Base-by-base conservation (phyloP, 257 asterid species). In the Solanum rostratum region DNA sequence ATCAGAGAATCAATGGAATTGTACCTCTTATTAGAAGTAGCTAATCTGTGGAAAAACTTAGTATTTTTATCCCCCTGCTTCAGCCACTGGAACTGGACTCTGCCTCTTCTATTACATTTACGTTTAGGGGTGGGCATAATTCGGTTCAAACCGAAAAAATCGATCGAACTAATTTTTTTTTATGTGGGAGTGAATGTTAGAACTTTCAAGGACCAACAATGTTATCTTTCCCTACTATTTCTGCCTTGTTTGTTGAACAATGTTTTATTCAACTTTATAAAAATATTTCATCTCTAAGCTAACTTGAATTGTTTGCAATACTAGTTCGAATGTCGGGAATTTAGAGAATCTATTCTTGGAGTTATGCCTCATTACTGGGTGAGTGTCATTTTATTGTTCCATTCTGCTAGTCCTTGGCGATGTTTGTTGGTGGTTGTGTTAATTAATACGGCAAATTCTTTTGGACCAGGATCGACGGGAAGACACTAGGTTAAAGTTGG, bases 291-390 rank as follows among this genome's bases (percentile, higher is more conserved):
- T 50, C 27, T 27, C 62, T 50, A 78, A 49, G 63, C 82, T 78
- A 50, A 78, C 82, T 27, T 78, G 45, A 50, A 16, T 29, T 78
- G 63, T 27, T 78, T 78, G 88, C 91, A 85, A 52, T 90, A 81
- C 79, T 86, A 97, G 99, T 93, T 93, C 88, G 99, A 97, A 87
- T 97, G 99, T 91, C 92, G 99, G 96, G 94, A 95, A 88, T 94
- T 91, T 84, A 91, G 99, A 91, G 98, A 97, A 93, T 97, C 99
- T 62, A 86, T 97, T 88, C 97, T 97, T 83, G 98, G 98, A 85
- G 94, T 97, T 88, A 91, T 97, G 97, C 99, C 99, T 33, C 99
- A 97, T 86, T 92, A 82, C 84, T 97, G 99, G 98, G 99, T 96
- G 89, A 87, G 97, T 85, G 86, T 57, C 22, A 10, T n/a, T 3